Conservation (phyloP, 352 stramenopile genomes). For the Phytopythium chamaehyphon region DNA sequence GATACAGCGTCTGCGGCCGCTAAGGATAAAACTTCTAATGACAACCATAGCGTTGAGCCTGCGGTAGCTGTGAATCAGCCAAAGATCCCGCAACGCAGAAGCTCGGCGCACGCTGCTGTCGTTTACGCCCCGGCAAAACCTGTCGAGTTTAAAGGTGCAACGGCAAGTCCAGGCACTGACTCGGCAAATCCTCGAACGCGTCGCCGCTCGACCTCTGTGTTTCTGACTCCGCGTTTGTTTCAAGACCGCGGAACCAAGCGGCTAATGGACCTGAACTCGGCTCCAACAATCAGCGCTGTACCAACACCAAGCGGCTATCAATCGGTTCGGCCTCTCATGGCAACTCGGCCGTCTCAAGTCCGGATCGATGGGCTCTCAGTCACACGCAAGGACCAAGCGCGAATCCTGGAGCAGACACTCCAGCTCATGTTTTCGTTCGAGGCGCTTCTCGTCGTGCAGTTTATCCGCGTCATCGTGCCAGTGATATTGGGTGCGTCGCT, state of each 20-base stretch:
- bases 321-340: not conserved
- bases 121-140: not conserved
- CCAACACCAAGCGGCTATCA: not conserved
- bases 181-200: not conserved
- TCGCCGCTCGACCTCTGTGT: conserved; percentile 14
- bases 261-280: conserved; percentile 14
- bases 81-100: not conserved
- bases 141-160: not conserved
- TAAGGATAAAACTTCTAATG: not conserved
- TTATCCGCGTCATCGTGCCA: conserved; percentile 30
- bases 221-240: conserved; percentile 16
- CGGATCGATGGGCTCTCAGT: conserved; percentile 24
- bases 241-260: conserved; percentile 17
- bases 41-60: not conserved
- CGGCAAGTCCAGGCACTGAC: not conserved
- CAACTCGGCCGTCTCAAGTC: conserved; percentile 10
- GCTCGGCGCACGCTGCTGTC: not conserved
- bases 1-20: too few relatives aligned
- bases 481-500: conserved; percentile 20
- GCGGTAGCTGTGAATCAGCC: not conserved
- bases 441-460: conserved; percentile 26
- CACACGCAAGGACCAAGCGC: conserved; percentile 22
- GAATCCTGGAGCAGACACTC: conserved; percentile 23
- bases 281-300: not conserved
- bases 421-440: conserved; percentile 34